phyloP scores from a whole-genome alignment of 75 land plant genomes.

The Pinus tabuliformis region DNA sequence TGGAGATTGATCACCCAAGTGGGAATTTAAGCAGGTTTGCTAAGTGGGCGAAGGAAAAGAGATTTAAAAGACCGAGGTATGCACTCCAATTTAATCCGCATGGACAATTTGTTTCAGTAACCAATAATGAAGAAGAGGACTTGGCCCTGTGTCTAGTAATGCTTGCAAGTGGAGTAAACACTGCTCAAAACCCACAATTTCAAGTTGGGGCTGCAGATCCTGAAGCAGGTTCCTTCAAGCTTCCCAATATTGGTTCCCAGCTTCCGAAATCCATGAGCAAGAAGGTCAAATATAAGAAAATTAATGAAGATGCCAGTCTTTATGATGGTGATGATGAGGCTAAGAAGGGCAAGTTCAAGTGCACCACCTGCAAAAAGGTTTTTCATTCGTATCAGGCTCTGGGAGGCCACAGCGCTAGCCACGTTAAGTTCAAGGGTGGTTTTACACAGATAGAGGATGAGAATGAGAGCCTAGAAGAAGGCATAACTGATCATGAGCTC shows the following conservation, averaged over 20 bases:
- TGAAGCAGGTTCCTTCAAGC: neutral
- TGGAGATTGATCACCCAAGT: neutral
- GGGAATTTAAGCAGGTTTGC: neutral
- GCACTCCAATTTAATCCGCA: neutral
- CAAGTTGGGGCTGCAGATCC: neutral
- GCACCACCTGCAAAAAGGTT: slow-evolving; percentile 36
- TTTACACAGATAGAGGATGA: slow-evolving; percentile 15
- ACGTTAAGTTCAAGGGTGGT: slow-evolving; percentile 48
- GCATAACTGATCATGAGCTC: slow-evolving; percentile 1
- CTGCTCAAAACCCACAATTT: neutral
- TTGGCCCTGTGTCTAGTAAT: slow-evolving; percentile 22
- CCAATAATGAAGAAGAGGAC: slow-evolving; percentile 8
- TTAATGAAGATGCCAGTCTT: neutral
- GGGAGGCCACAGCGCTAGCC: slow-evolving; percentile 52
- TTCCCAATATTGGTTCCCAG: neutral
- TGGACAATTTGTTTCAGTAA: neutral
- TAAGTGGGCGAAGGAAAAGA: neutral
- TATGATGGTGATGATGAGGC: neutral
- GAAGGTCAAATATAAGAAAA: neutral
- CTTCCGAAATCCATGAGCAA: neutral
- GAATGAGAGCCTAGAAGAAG: neutral
- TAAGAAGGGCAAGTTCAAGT: slow-evolving; percentile 22
- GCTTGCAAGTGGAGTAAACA: slow-evolving; percentile 13
- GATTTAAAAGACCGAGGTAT: slow-evolving; percentile 1
- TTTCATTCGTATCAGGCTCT: slow-evolving; percentile 50